These are phyloP conservation scores for Verbascum thapsus DNA, from an alignment of 257 asterid genomes.

Conservation along the genomic window DNA sequence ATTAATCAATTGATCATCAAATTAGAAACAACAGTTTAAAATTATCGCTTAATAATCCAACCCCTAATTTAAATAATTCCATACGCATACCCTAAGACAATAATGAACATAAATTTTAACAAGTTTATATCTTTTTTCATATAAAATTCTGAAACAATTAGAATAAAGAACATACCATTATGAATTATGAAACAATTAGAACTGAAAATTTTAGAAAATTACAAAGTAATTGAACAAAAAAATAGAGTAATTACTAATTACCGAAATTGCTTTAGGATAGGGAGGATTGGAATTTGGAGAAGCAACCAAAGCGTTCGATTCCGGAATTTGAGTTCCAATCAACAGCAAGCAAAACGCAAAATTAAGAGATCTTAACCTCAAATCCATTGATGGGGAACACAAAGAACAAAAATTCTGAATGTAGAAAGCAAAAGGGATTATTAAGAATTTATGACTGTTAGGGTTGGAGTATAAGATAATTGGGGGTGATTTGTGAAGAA, in stretches of 20 bases:
- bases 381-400: slow-evolving; percentile 35
- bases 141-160: no score
- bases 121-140: no score
- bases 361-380: slow-evolving; percentile 21
- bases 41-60: no score
- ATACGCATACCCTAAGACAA: background rate
- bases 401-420: background rate
- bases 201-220: no score
- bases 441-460: background rate
- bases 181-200: no score
- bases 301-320: slow-evolving; percentile 37
- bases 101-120: no score
- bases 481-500: slow-evolving; percentile 1
- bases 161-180: no score
- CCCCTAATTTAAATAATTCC: background rate
- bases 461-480: no score
- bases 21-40: background rate
- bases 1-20: slow-evolving; percentile 16
- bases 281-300: slow-evolving; percentile 39
- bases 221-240: no score
- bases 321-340: slow-evolving; percentile 32
- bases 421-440: no score
- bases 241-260: slow-evolving; percentile 28
- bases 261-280: slow-evolving; percentile 57
- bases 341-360: slow-evolving; percentile 34